Evolutionary conservation across 495 filamentous ascomycete species (phyloP).

Genomic region (Symbiotaphrina buchneri): DNA sequence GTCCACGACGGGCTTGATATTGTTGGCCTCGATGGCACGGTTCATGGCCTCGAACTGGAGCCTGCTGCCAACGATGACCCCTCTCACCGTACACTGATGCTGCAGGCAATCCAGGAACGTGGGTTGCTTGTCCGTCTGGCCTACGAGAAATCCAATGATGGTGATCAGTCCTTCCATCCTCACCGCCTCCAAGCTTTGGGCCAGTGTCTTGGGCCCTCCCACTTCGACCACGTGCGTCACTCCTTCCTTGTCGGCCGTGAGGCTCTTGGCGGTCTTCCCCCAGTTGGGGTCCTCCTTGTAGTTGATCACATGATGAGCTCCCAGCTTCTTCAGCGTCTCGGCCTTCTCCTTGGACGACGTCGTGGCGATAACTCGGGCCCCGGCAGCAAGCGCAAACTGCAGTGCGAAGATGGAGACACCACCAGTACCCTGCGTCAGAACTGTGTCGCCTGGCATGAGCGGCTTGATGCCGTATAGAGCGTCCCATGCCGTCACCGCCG

Average conservation of each 20-base stretch:
- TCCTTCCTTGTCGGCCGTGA: slow-evolving; percentile 12
- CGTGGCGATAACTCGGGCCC: slow-evolving; percentile 12
- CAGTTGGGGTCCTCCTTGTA: slow-evolving; percentile 13
- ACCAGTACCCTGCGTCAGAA: slow-evolving; percentile 16
- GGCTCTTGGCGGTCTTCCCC: slow-evolving; percentile 10
- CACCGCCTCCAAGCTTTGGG: slow-evolving; percentile 14
- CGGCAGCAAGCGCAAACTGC: slow-evolving; percentile 10
- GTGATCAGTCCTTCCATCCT: slow-evolving; percentile 21
- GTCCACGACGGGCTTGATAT: slow-evolving; percentile 47
- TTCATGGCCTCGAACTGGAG: slow-evolving; percentile 41
- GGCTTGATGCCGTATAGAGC: slow-evolving; percentile 10
- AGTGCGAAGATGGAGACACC: slow-evolving; percentile 13
- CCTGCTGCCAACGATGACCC: slow-evolving; percentile 37
- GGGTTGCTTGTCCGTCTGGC: slow-evolving; percentile 20
- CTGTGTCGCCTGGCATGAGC: slow-evolving; percentile 10
- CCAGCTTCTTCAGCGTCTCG: slow-evolving; percentile 7
- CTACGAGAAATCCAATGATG: slow-evolving; percentile 43
- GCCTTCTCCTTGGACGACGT: slow-evolving; percentile 12
- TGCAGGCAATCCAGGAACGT: slow-evolving; percentile 26
- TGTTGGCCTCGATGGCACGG: slow-evolving; percentile 34
- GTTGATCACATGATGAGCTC: slow-evolving; percentile 11
- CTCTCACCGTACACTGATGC: slow-evolving; percentile 33
- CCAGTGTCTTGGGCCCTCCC: slow-evolving; percentile 17
- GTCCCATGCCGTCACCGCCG: slow-evolving; percentile 20
- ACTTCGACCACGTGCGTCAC: slow-evolving; percentile 12